These are phyloP conservation scores for Suzukiozyma palmioleophila DNA, from an alignment of 1,139 yeast species.

Conservation along the genomic window DNA sequence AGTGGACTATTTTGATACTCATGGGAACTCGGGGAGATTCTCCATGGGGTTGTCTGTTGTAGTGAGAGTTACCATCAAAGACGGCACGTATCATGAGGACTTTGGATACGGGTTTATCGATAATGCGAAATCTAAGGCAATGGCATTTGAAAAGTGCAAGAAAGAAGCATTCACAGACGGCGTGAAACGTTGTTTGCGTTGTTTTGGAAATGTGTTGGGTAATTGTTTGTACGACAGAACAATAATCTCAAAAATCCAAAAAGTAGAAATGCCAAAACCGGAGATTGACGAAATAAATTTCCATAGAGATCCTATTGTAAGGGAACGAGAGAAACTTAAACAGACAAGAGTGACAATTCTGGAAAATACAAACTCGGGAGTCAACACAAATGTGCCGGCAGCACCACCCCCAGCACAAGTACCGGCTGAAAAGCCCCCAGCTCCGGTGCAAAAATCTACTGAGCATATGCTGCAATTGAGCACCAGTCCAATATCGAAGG, in stretches of 20 bases:
- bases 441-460: conserved; percentile 7
- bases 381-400: conserved; percentile 2
- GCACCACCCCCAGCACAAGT: conserved; percentile 4
- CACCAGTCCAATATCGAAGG: conserved; percentile 11
- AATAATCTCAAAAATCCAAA: conserved; percentile 52
- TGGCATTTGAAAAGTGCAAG: conserved; percentile 77
- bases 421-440: too few species aligned
- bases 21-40: conserved; percentile 47
- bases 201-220: conserved; percentile 77
- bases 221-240: conserved; percentile 74
- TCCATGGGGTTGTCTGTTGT: conserved; percentile 67
- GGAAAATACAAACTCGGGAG: conserved; percentile 6
- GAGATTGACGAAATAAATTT: conserved; percentile 48
- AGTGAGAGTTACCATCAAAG: conserved; percentile 65
- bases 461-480: conserved; percentile 10
- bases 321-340: conserved; percentile 25
- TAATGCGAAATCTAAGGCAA: conserved; percentile 63
- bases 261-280: conserved; percentile 49
- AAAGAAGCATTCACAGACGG: conserved; percentile 84
- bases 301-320: conserved; percentile 34
- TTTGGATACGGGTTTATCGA: conserved; percentile 79
- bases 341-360: conserved; percentile 8
- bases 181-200: conserved; percentile 67
- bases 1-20: conserved; percentile 69
- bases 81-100: conserved; percentile 77